Evolutionary conservation across 495 filamentous ascomycete genomes (phyloP), one percentile per base, ranked within the genome.

Genomic region (Delitschia confertaspora): DNA sequence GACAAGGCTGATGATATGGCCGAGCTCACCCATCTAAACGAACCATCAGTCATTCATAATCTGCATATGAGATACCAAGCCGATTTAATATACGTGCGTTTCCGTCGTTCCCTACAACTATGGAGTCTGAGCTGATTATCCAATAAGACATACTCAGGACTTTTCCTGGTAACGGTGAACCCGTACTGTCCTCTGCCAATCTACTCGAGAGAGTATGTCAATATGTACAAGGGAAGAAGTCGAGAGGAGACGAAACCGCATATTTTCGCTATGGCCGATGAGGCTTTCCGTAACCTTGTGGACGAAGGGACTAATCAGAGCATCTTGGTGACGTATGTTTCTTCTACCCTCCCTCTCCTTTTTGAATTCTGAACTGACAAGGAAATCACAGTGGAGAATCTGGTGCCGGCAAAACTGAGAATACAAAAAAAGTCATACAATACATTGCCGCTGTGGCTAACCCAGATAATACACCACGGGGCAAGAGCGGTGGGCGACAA

Each of bases 1-100:
- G 93, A 99, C 71, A 95, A 91, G 63, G 89, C 91, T 5, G 83
- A 94, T 66, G 93, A 99, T 60, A 99, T 99, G 93, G 91, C 93
- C 2, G 91, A 96, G 64, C 69, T 99, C 54, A 99, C 93, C 10
- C 91, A 96, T 58, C 66, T 99, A 31, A 99, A 99, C 60, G 93
- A 99, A 65, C 82, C 88, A 7, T 96, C 91, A 0, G 93, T 99
- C 45, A 88, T 99, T 23, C 87, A 99, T 65, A 99, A 99, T 55
- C 72, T 99, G 23, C 82, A 93, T 37, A 83, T 82, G 67, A 70
- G 93, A 60, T 96, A 99, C 56, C 85, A 94, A 60, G 74, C 91
- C 8, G 91, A 99, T 59, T 62, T 96, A 24, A 99, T 99, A 32
- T 99, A 99, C 63, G 78, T 81, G 40, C 53, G 75, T 67, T 18